phyloP scores from a whole-genome alignment of 108 stramenopile species.

The Conticribra guillardii region DNA sequence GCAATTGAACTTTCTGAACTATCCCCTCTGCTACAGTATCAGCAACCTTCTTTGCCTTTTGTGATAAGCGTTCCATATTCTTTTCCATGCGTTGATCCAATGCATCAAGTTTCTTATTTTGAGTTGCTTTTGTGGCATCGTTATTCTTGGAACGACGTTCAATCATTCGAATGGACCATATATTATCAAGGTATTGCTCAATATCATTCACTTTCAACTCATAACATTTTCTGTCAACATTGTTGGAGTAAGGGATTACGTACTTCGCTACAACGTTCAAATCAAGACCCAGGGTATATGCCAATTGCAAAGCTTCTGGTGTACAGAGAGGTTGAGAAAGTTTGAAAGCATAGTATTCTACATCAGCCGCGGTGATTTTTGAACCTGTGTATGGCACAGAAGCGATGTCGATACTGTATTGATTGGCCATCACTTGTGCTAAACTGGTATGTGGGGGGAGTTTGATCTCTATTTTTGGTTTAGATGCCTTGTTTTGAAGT shows the following conservation, averaged over 20 bases:
- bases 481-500: neutral
- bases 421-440: constrained; percentile 50
- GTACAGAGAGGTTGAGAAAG: constrained; percentile 47
- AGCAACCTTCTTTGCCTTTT: constrained; percentile 24
- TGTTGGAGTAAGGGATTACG: neutral
- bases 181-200: constrained; percentile 31
- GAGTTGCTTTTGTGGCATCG: constrained; percentile 5
- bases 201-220: constrained; percentile 34
- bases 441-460: constrained; percentile 37
- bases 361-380: constrained; percentile 48
- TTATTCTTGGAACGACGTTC: constrained; percentile 12
- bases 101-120: constrained; percentile 21
- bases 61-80: constrained; percentile 30
- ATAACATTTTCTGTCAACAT: constrained; percentile 24
- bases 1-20: constrained; percentile 6
- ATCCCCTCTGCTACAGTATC: constrained; percentile 26
- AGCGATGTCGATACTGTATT: constrained; percentile 37
- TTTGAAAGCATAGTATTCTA: constrained; percentile 46
- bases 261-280: constrained; percentile 35
- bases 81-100: constrained; percentile 43
- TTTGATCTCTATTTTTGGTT: neutral
- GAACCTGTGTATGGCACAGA: constrained; percentile 14
- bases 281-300: constrained; percentile 39
- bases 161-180: constrained; percentile 24
- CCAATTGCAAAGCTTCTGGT: constrained; percentile 36